Base-by-base conservation (phyloP, 805 yeast species). In the Saturnispora ahearnii region DNA sequence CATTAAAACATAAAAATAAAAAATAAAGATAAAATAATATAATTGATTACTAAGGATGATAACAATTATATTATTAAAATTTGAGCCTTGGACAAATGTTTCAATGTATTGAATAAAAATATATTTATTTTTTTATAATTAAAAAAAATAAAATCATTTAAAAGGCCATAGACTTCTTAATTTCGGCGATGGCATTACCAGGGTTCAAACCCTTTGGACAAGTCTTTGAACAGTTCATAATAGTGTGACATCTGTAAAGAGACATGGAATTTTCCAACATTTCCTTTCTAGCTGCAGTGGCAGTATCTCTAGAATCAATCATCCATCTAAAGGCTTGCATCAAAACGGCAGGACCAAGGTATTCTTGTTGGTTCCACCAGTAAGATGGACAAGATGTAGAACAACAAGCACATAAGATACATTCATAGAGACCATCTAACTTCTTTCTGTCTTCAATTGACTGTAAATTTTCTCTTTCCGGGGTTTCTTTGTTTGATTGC, bases 361-460 rank as follows among this genome's bases (percentile, higher is more conserved):
- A 93, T 76, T 93, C 95, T 72, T 90, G 96, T 74, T 88, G 96
- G 74, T 93, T 93, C 99, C 99, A 93, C 99, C 99, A 93, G 79
- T 93, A 93, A 3, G 98, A 90, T 49, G 99, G 99, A 76, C 99
- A 93, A 18, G 98, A 83, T 47, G 99, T 93, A 33, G 97, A 90
- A 72, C 99, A 91, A 73, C 99, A 90, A 10, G 99, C 99, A 75
- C 99, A 91, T 66, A 91, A 75, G 62, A 91, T 91, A 77, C 99
- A 91, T 73, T 91, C 98, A 73, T 91, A 91, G 59, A 93, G 73
- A 51, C 99, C 99, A 69, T 93, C 98, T 65, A 91, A 78, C 73
- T 93, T 93, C 72, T 84, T 87, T 73, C 99, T 84, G 74, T 93
- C 99, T 57, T 76, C 95, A 56, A 87, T 78, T 59, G 87, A 75